Evolutionary conservation across 257 asterid species (phyloP).

Genomic region (Rhazya stricta): DNA sequence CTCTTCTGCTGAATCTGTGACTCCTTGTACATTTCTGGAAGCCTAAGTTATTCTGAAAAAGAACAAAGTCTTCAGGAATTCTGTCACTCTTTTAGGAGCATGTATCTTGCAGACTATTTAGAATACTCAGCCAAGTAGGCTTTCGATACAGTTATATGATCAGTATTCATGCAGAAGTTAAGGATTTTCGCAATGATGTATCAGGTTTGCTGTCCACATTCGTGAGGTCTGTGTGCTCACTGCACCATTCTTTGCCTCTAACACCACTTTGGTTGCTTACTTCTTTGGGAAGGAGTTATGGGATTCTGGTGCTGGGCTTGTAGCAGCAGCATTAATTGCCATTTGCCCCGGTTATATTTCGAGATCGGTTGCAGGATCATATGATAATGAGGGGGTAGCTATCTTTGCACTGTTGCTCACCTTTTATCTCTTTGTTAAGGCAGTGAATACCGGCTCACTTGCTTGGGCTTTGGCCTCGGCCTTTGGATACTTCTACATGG

Average conservation of each 20-base stretch:
- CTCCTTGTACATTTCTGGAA: not conserved
- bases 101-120: not conserved
- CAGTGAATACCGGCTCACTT: conserved; percentile 98
- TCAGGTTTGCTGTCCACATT: conserved; percentile 96
- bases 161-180: conserved; percentile 11
- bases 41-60: not conserved
- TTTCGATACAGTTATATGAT: not conserved
- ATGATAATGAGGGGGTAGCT: conserved; percentile 97
- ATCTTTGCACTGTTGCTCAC: conserved; percentile 93
- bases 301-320: conserved; percentile 99
- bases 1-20: not conserved
- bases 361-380: conserved; percentile 97
- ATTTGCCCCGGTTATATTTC: conserved; percentile 99
- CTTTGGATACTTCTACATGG: conserved; percentile 96
- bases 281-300: conserved; percentile 97
- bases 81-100: not conserved
- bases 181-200: conserved; percentile 14
- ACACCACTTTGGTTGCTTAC: conserved; percentile 96
- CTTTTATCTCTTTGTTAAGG: conserved; percentile 93
- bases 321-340: conserved; percentile 91
- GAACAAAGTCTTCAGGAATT: not conserved
- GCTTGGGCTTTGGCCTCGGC: conserved; percentile 98
- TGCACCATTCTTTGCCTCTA: conserved; percentile 96
- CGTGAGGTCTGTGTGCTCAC: conserved; percentile 99
- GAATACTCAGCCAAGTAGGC: not conserved